phyloP scores from a whole-genome alignment of 2,329 filamentous ascomycete species.

The Arthroderma uncinatum region DNA sequence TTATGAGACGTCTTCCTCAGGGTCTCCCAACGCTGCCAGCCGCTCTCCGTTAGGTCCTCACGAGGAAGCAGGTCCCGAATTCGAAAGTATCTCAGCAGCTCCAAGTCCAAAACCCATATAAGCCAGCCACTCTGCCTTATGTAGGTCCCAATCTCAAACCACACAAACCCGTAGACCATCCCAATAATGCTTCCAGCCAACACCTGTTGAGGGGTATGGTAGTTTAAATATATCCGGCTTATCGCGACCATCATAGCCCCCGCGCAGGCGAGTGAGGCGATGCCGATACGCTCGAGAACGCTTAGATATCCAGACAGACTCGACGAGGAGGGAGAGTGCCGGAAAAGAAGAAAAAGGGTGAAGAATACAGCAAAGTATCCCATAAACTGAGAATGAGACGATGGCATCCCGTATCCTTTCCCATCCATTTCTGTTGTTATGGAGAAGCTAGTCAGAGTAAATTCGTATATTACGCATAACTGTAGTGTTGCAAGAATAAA shows the following conservation, averaged over 20 bases:
- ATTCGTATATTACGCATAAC: not conserved
- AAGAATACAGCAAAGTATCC: conserved; percentile 82
- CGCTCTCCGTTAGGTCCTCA: conserved; percentile 81
- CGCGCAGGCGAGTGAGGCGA: conserved; percentile 48
- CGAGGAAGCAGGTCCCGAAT: conserved; percentile 74
- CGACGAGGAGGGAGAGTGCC: conserved; percentile 50
- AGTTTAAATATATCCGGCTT: conserved; percentile 81
- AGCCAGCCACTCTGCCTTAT: conserved; percentile 59
- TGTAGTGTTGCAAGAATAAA: not conserved
- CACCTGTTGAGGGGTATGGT: conserved; percentile 83
- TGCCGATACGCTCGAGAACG: conserved; percentile 45
- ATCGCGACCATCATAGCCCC: conserved; percentile 60
- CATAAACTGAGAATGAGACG: conserved; percentile 89
- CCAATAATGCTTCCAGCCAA: conserved; percentile 67
- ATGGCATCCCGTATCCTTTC: conserved; percentile 96
- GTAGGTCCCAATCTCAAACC: conserved; percentile 64
- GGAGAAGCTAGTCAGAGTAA: not conserved
- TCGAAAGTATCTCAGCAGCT: conserved; percentile 54
- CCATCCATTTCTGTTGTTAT: conserved; percentile 40
- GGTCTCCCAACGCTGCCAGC: conserved; percentile 84
- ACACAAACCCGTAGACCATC: conserved; percentile 56
- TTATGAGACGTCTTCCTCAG: conserved; percentile 21
- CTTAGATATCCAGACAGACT: conserved; percentile 29
- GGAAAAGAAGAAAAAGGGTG: conserved; percentile 69
- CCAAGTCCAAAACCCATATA: conserved; percentile 58